A percentile compares a stretch with the other conserved stretches of the same genome.
These are phyloP conservation scores for Nematodospora valgi DNA, from an alignment of 805 yeast species.

Conservation along the genomic window DNA sequence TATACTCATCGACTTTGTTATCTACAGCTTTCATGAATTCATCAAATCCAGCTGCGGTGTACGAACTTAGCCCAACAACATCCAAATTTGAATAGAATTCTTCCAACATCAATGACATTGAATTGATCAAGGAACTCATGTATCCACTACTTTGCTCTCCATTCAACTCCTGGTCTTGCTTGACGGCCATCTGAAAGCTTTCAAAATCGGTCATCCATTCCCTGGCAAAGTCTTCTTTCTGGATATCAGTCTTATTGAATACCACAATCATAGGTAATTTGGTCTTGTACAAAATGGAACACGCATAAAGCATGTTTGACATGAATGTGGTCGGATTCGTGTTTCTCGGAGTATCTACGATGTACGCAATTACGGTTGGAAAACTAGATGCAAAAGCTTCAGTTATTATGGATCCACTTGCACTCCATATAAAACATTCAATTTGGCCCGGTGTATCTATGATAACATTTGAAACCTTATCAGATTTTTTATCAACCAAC, in stretches of 20 bases:
- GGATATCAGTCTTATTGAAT: slow-evolving; percentile 90
- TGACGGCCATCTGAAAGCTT: slow-evolving; percentile 76
- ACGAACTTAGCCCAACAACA: slow-evolving; percentile 88
- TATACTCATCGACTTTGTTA: slow-evolving; percentile 81
- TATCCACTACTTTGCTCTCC: slow-evolving; percentile 72
- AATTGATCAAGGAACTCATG: slow-evolving; percentile 89
- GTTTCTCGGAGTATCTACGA: slow-evolving; percentile 94
- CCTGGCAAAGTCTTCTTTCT: slow-evolving; percentile 80
- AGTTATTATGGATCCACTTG: slow-evolving; percentile 93
- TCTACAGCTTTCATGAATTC: slow-evolving; percentile 85
- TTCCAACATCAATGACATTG: slow-evolving; percentile 93
- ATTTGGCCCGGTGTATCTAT: slow-evolving; percentile 99
- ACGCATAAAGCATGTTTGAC: slow-evolving; percentile 97
- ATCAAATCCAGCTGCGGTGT: slow-evolving; percentile 92
- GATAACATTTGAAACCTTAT: slow-evolving; percentile 60
- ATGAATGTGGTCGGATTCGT: slow-evolving; percentile 94
- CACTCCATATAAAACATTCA: slow-evolving; percentile 98
- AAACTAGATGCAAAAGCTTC: slow-evolving; percentile 94
- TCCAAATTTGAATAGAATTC: slow-evolving; percentile 93
- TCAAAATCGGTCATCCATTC: slow-evolving; percentile 99
- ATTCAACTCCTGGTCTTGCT: slow-evolving; percentile 60
- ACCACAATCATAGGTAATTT: slow-evolving; percentile 96
- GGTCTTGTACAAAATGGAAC: slow-evolving; percentile 93
- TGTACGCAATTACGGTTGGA: slow-evolving; percentile 94
- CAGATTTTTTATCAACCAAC: slow-evolving; percentile 75